These are phyloP conservation scores for Neoscytalidium dimidiatum DNA, from an alignment of 2,329 filamentous ascomycete genomes.

Conservation along the genomic window DNA sequence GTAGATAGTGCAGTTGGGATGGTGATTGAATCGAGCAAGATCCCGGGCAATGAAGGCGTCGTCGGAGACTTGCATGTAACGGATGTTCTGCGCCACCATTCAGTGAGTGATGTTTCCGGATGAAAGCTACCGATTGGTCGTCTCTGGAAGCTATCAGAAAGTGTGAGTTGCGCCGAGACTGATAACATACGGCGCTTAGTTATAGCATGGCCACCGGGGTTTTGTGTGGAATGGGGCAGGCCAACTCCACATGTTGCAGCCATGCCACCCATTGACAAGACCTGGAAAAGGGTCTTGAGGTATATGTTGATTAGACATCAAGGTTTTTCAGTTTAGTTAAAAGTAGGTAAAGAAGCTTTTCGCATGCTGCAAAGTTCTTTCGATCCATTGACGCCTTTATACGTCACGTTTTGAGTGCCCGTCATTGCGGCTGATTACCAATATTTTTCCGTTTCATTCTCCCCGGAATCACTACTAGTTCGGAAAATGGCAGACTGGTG, in stretches of 20 bases:
- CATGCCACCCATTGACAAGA: not conserved
- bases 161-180: no score
- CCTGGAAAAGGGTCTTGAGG: not conserved
- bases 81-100: not conserved
- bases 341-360: not conserved
- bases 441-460: not conserved
- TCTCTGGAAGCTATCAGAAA: not conserved
- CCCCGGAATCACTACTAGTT: no score
- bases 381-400: not conserved
- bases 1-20: not conserved
- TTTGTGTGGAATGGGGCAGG: not conserved
- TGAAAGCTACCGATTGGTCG: not conserved
- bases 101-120: not conserved
- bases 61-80: not conserved
- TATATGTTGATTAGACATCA: not conserved
- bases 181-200: not conserved
- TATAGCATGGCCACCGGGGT: not conserved
- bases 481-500: no score
- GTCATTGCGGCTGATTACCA: not conserved
- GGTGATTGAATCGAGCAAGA: not conserved
- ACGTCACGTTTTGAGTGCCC: not conserved
- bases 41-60: not conserved
- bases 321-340: not conserved
- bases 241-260: not conserved
- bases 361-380: not conserved